Evolutionary conservation across 106 monocot genomes (phyloP).

Genomic region (Dactylorhiza incarnata): DNA sequence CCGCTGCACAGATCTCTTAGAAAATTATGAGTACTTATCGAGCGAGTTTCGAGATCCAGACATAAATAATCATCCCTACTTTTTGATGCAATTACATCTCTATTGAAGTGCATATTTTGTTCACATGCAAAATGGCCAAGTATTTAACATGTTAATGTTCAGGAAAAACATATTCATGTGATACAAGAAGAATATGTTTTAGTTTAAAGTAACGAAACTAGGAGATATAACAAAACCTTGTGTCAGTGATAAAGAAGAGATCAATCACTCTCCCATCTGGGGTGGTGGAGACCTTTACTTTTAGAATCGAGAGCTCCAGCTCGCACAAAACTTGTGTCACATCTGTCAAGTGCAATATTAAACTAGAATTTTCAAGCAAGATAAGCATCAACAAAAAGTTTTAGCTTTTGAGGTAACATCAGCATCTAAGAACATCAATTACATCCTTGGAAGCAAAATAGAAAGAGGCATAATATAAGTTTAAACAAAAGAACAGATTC

Average conservation of each 20-base stretch:
- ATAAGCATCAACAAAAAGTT: not conserved
- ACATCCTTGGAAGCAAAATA: not conserved
- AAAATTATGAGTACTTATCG: too few relatives aligned
- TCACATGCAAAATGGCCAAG: not conserved
- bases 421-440: not conserved
- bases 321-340: slow-evolving; percentile 58
- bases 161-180: too few relatives aligned
- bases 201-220: not conserved
- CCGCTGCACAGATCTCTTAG: too few relatives aligned
- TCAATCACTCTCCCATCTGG: slow-evolving; percentile 75
- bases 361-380: not conserved
- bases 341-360: slow-evolving; percentile 33
- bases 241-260: slow-evolving; percentile 70
- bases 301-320: slow-evolving; percentile 62
- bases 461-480: not conserved
- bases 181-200: not conserved
- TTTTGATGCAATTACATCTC: not conserved
- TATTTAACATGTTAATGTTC: not conserved
- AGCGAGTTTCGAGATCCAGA: not conserved
- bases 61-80: not conserved
- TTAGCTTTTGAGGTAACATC: not conserved
- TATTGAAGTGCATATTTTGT: not conserved
- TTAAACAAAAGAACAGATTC: not conserved
- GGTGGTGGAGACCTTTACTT: slow-evolving; percentile 73
- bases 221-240: slow-evolving; percentile 28